Base-by-base conservation (phyloP, 2,329 filamentous ascomycete genomes). In the Trichoderma afroharzianum region DNA sequence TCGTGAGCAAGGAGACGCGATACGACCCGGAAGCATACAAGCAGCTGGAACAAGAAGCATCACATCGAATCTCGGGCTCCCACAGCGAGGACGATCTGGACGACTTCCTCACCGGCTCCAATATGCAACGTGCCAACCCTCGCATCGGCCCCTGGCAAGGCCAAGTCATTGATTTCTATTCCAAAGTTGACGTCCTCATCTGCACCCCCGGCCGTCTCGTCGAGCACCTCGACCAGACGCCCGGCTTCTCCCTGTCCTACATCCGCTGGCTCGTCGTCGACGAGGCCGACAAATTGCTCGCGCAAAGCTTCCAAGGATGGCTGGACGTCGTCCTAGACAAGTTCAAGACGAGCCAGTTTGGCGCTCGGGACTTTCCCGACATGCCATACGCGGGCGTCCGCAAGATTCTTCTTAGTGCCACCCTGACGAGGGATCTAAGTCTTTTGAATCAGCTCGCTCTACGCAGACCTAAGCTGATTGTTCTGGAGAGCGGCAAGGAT, bases 251-350 rank as follows among this genome's bases (percentile, higher is more conserved):
- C 0, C 85, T 98, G 26, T 88, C 92, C 71, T 87, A 92, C 78
- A 85, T 98, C 5, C 89, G 93, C 73, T 98, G 95, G 94, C 85
- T 98, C 0, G 89, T 98, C 3, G 92, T 98, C 59, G 95, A 98
- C 77, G 95, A 98, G 82, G 96, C 95, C 12, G 95, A 98, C 80
- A 94, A 96, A 78, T 84, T 98, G 14, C 87, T 98, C 6, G 92
- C 95, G 57, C 93, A 98, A 80, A 95, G 92, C 77, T 98, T 96
- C 80, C 95, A 98, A 79, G 92, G 95, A 77, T 98, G 95, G 95
- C 85, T 97, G 3, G 88, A 90, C 53, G 83, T 91, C 0, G 88
- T 96, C 7, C 91, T 93, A 78, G 88, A 90, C 18, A 83, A 84
- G 58, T 84, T 93, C 73, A 85, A 85, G 47, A 80, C 79, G 2